Percentiles rank a stretch among this genome's conserved stretches.
Evolutionary conservation across 140 eudicot species (phyloP).

Genomic region (Flaveria floridana): DNA sequence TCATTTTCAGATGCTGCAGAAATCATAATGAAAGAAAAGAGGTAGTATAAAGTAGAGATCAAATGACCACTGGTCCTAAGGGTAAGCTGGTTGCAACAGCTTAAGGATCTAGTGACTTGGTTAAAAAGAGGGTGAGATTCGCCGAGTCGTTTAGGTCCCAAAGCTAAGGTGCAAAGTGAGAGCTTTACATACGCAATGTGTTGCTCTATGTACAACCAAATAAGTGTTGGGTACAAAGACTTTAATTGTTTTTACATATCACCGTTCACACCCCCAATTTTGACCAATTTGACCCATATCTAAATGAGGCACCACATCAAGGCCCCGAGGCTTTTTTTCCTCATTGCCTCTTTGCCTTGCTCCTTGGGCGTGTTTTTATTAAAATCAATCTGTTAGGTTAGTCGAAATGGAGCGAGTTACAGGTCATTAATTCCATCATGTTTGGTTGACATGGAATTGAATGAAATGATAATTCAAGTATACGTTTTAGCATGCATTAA

Average conservation of each 20-base stretch:
- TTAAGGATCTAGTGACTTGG: not conserved
- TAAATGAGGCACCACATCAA: not conserved
- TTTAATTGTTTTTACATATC: not conserved
- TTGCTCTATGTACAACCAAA: not conserved
- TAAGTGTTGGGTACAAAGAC: not conserved
- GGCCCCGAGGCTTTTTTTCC: not conserved
- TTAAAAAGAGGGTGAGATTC: not conserved
- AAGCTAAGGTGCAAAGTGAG: not conserved
- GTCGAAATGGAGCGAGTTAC: not conserved
- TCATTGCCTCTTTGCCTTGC: not conserved
- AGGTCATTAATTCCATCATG: not conserved
- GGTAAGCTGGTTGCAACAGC: not conserved
- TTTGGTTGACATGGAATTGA: not conserved
- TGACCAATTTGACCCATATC: too few species aligned
- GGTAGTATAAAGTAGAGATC: not conserved
- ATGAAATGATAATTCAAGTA: not conserved
- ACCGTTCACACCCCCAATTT: not conserved
- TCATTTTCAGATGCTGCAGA: not conserved
- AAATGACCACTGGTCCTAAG: not conserved
- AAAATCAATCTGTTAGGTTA: not conserved
- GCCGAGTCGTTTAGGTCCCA: not conserved
- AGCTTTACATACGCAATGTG: not conserved
- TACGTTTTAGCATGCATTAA: not conserved
- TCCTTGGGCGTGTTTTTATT: not conserved
- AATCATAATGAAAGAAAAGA: not conserved